Base-by-base conservation (phyloP, 352 stramenopile species). In the Phytophthora sojae region DNA sequence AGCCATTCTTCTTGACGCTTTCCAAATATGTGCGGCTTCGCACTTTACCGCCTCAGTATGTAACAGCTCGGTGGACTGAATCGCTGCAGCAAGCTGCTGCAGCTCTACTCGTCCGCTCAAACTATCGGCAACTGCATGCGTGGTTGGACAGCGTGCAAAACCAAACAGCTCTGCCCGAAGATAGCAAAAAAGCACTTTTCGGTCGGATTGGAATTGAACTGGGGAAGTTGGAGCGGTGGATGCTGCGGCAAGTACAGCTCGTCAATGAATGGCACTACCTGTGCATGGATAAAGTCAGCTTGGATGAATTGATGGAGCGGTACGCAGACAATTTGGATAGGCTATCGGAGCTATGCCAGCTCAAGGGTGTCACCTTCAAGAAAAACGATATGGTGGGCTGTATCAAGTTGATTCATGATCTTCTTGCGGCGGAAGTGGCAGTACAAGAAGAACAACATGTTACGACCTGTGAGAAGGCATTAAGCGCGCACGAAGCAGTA, bases 201-300 rank as follows among this genome's bases (percentile, higher is more conserved):
- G 62, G 79, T 57, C 19, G 17, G 1, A 75, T 91, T 63, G 67
- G 81, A 14, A 54, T 64, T 47, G 70, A 83, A 26, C 60, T 91
- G 1, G 55, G 68, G 49, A 80, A 76, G 25, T 52, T 92, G 26
- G 85, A 92, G 61, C 80, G 83, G 32, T 90, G 74, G 78, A 90
- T 92, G 85, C 57, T 92, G 14, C 78, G 81, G 3, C 76, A 88
- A 53, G 80, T 89, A 11, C 86, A 92, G 57, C 62, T 92, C 23
- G 58, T 85, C 44, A 94, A 82, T 32, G 86, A 94, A 64, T 92
- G 84, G 80, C 45, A 76, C 7, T 88, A 82, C 37, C 61, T 92
- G 6, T 59, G 73, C 26, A 73, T 77, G 14, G 84, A 92, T 26
- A 53, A 66, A 8, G 64, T 85, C 5, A 69, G 64, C 21, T 21